A percentile compares a stretch with the other conserved stretches of the same genome.
These are phyloP conservation scores for Suillus sp. DNA, from an alignment of 768 basidiomycete species.

Conservation along the genomic window DNA sequence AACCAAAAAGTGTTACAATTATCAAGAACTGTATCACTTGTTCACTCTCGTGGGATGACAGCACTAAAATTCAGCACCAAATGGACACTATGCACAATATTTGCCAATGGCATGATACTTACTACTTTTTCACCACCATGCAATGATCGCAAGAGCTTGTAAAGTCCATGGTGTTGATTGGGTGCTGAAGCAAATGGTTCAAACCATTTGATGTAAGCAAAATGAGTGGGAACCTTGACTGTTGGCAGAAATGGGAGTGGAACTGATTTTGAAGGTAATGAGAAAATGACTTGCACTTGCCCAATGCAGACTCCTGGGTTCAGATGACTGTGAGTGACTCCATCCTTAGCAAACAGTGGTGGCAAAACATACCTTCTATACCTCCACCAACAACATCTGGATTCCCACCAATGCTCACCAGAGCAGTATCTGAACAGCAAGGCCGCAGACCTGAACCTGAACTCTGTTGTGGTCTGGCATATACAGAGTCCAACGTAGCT, in stretches of 20 bases:
- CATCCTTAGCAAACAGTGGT: too few relatives aligned
- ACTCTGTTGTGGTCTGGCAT: slow-evolving; percentile 28
- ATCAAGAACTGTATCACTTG: slow-evolving; percentile 9
- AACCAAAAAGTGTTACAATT: slow-evolving; percentile 12
- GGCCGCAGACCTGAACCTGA: background rate
- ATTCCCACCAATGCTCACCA: too few relatives aligned
- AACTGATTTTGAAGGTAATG: slow-evolving; percentile 10
- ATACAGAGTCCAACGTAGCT: slow-evolving; percentile 20
- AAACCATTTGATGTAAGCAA: slow-evolving; percentile 19
- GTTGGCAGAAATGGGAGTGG: slow-evolving; percentile 19
- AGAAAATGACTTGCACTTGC: slow-evolving; percentile 9
- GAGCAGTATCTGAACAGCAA: slow-evolving; percentile 38
- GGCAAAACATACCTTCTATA: too few relatives aligned
- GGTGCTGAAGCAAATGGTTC: slow-evolving; percentile 13
- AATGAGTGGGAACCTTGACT: slow-evolving; percentile 23
- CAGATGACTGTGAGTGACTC: background rate
- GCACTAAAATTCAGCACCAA: slow-evolving; percentile 21
- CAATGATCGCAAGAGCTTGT: slow-evolving; percentile 24
- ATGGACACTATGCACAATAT: slow-evolving; percentile 20
- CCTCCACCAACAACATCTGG: slow-evolving; percentile 9
- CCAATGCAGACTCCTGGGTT: slow-evolving; percentile 15
- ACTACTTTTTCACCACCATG: slow-evolving; percentile 21
- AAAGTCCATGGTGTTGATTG: slow-evolving; percentile 23
- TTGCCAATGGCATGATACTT: slow-evolving; percentile 20
- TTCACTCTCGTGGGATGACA: slow-evolving; percentile 25